Conservation (phyloP, 2,329 filamentous ascomycete species). For the Alternaria tenuissima region DNA sequence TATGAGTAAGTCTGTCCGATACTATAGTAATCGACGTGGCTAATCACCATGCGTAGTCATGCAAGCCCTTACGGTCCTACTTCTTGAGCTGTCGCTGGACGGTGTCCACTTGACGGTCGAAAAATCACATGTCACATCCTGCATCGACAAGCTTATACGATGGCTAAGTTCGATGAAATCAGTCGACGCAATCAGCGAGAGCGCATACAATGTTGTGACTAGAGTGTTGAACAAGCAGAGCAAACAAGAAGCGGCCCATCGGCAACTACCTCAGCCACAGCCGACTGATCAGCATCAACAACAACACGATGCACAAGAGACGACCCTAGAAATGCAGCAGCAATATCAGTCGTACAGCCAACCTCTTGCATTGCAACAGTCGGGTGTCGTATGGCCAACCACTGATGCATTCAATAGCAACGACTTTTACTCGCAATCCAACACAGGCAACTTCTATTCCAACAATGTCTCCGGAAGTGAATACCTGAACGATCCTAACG, state of each 20-base stretch:
- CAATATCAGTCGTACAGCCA: neutral
- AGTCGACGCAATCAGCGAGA: slow-evolving; percentile 37
- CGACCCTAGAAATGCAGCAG: neutral
- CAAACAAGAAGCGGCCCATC: neutral
- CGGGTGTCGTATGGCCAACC: neutral
- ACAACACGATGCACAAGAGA: neutral
- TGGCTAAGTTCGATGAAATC: slow-evolving; percentile 44
- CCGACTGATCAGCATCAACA: neutral
- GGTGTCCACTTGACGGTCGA: slow-evolving; percentile 32
- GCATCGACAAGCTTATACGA: slow-evolving; percentile 38
- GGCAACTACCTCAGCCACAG: neutral
- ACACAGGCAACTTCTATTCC: neutral
- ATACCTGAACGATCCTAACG: neutral
- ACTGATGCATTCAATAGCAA: neutral
- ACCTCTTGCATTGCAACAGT: neutral
- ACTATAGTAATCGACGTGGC: neutral
- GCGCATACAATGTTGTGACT: slow-evolving; percentile 35
- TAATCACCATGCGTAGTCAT: slow-evolving; percentile 36
- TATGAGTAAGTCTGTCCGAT: slow-evolving; percentile 16
- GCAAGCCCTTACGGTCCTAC: slow-evolving; percentile 49
- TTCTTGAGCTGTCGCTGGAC: slow-evolving; percentile 47
- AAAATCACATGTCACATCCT: slow-evolving; percentile 31
- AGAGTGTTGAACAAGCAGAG: slow-evolving; percentile 20
- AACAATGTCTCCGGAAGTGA: neutral
- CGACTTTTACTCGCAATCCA: slow-evolving; percentile 1